Evolutionary conservation across 805 yeast genomes (phyloP), one percentile per base, ranked within the genome.

Genomic region (Saccharomycopsis sp.): DNA sequence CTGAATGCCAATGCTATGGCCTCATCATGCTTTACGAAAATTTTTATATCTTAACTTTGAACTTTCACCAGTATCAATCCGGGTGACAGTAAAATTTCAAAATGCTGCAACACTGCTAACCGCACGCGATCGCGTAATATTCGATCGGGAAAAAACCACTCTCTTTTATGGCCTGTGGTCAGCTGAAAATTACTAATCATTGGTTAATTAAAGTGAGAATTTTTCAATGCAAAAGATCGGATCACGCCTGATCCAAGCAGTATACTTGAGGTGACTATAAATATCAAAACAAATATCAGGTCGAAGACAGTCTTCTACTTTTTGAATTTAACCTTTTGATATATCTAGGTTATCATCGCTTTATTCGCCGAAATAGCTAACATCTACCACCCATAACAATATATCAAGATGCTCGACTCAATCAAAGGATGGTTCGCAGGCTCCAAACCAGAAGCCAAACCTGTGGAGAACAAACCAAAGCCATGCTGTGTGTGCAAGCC

Each of bases 401-500:
- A 29, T 29, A 29, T 29, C 5, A 44, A 44, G 16, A 44, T 44
- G 48, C 21, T 44, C 48, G 48, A 44, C 18, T 44, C 48, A 44
- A 44, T 44, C 21, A 44, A 16, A 16, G 48, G 48, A 44, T 44
- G 18, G 21, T 44, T 44, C 48, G 37, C 37, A 29, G 37, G 37
- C 37, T 29, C 37, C 12, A 29, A 29, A 29, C 37, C 37, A 8
- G 50, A 5, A 12, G n/a, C 16, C n/a, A 48, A 48, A 14, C 24
- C 24, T 7, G 37, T 29, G 37, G 37, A 29, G 12, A 66, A 55
- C 44, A 85, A 89, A 68, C 96, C 96, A 63, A 92, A 91, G 74
- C 97, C 99, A 59, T 92, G 99, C 73, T 92, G 98, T 68, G 98
- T 92, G 21, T 94, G 98, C 72, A 80, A 85, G 64, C 87, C 87